Base-by-base conservation (phyloP, 345 rosid species). In the Pseudoturritis turrita region DNA sequence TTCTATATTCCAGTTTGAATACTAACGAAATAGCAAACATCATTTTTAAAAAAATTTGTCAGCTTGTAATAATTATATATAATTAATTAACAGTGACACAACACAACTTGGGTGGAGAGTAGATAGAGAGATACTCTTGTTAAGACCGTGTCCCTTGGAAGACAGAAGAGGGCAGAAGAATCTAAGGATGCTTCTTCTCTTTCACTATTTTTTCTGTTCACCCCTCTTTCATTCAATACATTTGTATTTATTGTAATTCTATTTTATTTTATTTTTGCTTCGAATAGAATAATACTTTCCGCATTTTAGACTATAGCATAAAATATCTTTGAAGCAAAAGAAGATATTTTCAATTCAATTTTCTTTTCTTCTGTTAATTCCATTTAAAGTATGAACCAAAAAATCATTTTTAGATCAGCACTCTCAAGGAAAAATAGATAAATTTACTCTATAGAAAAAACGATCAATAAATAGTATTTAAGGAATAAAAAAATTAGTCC, bases 151-250 rank as follows among this genome's bases (percentile, higher is more conserved):
- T 52, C 79, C 64, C 43, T 75, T 75, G 57, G 74, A 36, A 53
- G 70, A 68, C 14, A 68, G 58, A 61, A 75, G 63, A 75, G 47
- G 65, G 28, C 74, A 54, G 50, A 68, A 54, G 50, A 68, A 61
- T 61, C 70, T 52, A 61, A 39, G 37, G 51, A 28, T 68, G 55
- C 68, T 29, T 74, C 66, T 40, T 68, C 54, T 55, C n/a, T 41
- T 29, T 51, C 55, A 47, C 31, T 55, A 17, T 0, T 31, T 37
- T 46, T 45, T 15, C 5, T 31, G 54, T 56, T 68, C 64, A 69
- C 35, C 33, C 44, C 43, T 57, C 35, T 37, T 29, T 10, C 23
- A 10, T 6, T 22, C 15, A 12, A 47, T 35, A 31, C 18, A 13
- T 8, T 25, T 26, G n/a, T 40, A 12, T 23, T 25, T 26, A 33